phyloP scores from a whole-genome alignment of 805 yeast species.

The Yamadazyma takamatsuzukensis region DNA sequence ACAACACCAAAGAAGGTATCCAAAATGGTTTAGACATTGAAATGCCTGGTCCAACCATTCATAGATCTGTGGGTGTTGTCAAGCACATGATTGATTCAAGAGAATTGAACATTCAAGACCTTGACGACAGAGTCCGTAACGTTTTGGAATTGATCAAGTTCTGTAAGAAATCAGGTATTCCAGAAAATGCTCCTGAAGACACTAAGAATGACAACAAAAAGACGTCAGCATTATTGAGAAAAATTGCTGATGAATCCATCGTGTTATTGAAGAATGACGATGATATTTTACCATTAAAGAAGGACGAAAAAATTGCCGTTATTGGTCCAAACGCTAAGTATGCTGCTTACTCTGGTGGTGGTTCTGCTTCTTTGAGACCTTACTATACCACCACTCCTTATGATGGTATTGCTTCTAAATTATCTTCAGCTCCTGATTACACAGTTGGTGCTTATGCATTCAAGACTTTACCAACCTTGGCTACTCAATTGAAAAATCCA shows the following conservation, averaged over 20 bases:
- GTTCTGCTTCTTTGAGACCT: slow-evolving; percentile 27
- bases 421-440: slow-evolving; percentile 19
- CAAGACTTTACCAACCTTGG: slow-evolving; percentile 26
- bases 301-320: slow-evolving; percentile 26
- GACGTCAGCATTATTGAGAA: slow-evolving; percentile 39
- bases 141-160: slow-evolving; percentile 47
- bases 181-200: slow-evolving; percentile 30
- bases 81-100: slow-evolving; percentile 39
- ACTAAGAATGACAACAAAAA: slow-evolving; percentile 42
- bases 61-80: slow-evolving; percentile 39
- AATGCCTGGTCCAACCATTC: slow-evolving; percentile 63
- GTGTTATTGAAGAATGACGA: slow-evolving; percentile 28
- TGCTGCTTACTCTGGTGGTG: slow-evolving; percentile 32
- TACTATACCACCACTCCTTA: slow-evolving; percentile 27
- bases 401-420: slow-evolving; percentile 17
- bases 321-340: slow-evolving; percentile 32
- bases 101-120: slow-evolving; percentile 36
- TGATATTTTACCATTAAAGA: slow-evolving; percentile 26
- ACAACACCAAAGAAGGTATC: slow-evolving; percentile 43
- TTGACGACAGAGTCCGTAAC: slow-evolving; percentile 47
- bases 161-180: slow-evolving; percentile 36
- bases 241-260: slow-evolving; percentile 41
- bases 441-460: slow-evolving; percentile 29
- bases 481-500: slow-evolving; percentile 17
- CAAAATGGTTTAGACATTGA: slow-evolving; percentile 59